Percentiles rank a stretch among this genome's conserved stretches.
phyloP scores from a whole-genome alignment of 2,329 filamentous ascomycete genomes.

The Curvularia verruculosa region DNA sequence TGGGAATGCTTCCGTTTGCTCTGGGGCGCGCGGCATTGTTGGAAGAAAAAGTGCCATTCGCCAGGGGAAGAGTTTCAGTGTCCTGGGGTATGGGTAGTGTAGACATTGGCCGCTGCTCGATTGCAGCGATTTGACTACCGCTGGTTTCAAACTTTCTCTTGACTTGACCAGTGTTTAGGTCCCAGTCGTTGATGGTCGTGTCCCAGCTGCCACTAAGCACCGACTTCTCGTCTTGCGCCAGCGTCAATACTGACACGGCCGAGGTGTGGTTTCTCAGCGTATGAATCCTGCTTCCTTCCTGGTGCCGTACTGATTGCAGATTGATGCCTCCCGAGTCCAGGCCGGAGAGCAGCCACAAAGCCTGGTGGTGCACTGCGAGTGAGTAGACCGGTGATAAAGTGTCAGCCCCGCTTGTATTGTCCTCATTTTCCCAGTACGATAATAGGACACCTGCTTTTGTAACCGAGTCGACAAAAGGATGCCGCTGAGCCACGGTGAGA shows the following conservation, averaged over 20 bases:
- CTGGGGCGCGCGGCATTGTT: conserved; percentile 69
- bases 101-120: conserved; percentile 82
- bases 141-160: conserved; percentile 77
- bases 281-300: conserved; percentile 88
- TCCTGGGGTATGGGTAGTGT: conserved; percentile 77
- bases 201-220: conserved; percentile 96
- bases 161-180: conserved; percentile 82
- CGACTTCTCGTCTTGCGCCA: conserved; percentile 84
- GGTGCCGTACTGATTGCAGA: conserved; percentile 88
- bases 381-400: conserved; percentile 89
- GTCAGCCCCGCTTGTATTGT: conserved; percentile 65
- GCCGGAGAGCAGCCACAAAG: conserved; percentile 89
- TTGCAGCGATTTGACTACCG: conserved; percentile 82
- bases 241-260: conserved; percentile 83
- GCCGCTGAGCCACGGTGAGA: conserved; percentile 90
- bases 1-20: conserved; percentile 60
- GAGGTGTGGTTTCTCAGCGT: conserved; percentile 84
- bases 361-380: conserved; percentile 85
- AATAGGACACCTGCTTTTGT: conserved; percentile 92
- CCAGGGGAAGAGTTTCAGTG: conserved; percentile 59
- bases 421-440: conserved; percentile 99
- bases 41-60: conserved; percentile 74
- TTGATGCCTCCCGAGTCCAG: conserved; percentile 92
- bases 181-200: conserved; percentile 93
- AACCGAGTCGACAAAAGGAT: conserved; percentile 97